Conservation (phyloP, 2,329 filamentous ascomycete species). For the Dactylonectria macrodidyma region DNA sequence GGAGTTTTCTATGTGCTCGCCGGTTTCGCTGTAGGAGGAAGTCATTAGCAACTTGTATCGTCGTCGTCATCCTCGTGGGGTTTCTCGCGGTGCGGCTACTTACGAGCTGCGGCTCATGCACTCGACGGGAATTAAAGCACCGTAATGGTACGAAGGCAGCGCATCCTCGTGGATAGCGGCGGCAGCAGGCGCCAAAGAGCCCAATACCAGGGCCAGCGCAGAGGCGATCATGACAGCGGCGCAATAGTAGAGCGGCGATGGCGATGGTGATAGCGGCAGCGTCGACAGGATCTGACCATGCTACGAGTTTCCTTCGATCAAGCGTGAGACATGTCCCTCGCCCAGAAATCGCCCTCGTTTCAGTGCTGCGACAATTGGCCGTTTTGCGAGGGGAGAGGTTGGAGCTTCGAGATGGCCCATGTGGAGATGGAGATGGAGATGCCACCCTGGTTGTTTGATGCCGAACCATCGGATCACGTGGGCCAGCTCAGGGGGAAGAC, state of each 20-base stretch:
- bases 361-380: constrained; percentile 23
- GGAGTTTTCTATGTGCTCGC: constrained; percentile 88
- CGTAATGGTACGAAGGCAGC: constrained; percentile 76
- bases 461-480: constrained; percentile 41
- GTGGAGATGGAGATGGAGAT: constrained; percentile 39
- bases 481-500: constrained; percentile 12
- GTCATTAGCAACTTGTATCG: constrained; percentile 6
- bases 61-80: too few species aligned
- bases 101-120: constrained; percentile 83
- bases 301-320: constrained; percentile 29
- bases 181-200: constrained; percentile 47
- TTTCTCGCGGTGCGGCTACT: constrained; percentile 50
- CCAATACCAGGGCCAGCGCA: constrained; percentile 38
- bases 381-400: not conserved
- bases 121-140: constrained; percentile 77
- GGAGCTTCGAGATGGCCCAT: constrained; percentile 12
- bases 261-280: constrained; percentile 4
- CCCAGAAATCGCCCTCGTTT: constrained; percentile 13
- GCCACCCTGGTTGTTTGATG: constrained; percentile 42
- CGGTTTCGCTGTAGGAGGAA: constrained; percentile 76
- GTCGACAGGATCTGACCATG: constrained; percentile 19
- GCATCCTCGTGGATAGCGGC: constrained; percentile 56
- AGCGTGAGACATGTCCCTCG: constrained; percentile 40
- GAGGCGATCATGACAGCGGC: constrained; percentile 41
- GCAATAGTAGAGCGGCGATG: constrained; percentile 3